Base-by-base conservation (phyloP, 2,329 filamentous ascomycete genomes). In the Fusarium sp. region DNA sequence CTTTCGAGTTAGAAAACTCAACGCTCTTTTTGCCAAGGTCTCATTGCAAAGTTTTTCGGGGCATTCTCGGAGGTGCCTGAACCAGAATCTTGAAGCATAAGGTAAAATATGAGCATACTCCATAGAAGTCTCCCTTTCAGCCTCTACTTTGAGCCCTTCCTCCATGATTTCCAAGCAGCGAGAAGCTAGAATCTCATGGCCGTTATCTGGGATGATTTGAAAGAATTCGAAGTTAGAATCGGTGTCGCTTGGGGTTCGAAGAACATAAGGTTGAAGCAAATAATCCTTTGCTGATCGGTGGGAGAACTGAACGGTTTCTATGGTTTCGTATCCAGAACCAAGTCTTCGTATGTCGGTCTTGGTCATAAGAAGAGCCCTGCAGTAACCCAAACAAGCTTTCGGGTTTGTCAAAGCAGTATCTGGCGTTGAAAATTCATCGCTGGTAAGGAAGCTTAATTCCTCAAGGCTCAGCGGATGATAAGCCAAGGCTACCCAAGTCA, bases 1-100 rank as follows among this genome's bases (percentile, higher is more conserved):
- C 17, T 44, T 31, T 26, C 22, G 42, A 1, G 14, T 28, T 17
- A 70, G 12, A 17, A 58, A 58, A 10, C 5, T 12, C 31, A 70
- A n/a, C 1, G 67, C 66, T 8, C 14, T 58, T 14, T 41, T 24
- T 22, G n/a, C 28, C 26, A 54, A 9, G 4, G 13, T 20, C 8
- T 44, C 26, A 4, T 47, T 14, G 7, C 22, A 13, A 17, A 65
- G 51, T 11, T 47, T 17, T 17, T 47, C 39, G 17, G 67, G 47
- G 7, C 66, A 70, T 24, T 58, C 15, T 12, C 31, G 18, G 14
- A 70, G 51, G 24, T 70, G 65, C 24, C 14, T 31, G 31, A 65
- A 65, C 67, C 67, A 70, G 22, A 39, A 65, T 17, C 31, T 18
- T 14, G 66, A 33, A 4, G 39, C 22, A 44, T 70, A 70, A 2